These are phyloP conservation scores for Annona squamosa DNA, from an alignment of 164 flowering plant species.

Conservation along the genomic window DNA sequence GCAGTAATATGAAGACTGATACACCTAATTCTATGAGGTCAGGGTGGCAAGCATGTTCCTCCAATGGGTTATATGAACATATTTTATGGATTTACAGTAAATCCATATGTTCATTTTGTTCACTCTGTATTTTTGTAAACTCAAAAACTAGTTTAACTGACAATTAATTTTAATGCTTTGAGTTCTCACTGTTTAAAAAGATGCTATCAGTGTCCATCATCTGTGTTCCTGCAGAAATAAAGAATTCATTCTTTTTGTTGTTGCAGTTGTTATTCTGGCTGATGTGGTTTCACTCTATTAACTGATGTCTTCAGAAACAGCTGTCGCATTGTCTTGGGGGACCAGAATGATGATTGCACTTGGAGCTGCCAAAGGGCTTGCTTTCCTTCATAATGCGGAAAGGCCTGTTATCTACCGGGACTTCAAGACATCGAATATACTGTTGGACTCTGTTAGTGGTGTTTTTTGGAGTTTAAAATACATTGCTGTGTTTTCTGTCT, in stretches of 20 bases:
- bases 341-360: conserved; percentile 96
- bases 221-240: not conserved
- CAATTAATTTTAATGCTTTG: not conserved
- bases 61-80: not conserved
- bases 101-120: no score
- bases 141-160: not conserved
- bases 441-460: conserved; percentile 79
- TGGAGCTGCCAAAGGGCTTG: conserved; percentile 99
- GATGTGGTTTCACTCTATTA: conserved; percentile 26
- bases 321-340: conserved; percentile 83
- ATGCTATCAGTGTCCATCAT: not conserved
- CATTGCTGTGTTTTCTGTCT: not conserved
- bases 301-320: conserved; percentile 64
- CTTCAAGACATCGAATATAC: conserved; percentile 93
- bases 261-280: conserved; percentile 1
- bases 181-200: not conserved
- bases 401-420: conserved; percentile 93
- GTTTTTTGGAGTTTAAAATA: not conserved
- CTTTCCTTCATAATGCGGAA: conserved; percentile 96
- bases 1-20: not conserved
- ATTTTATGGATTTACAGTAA: not conserved
- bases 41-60: not conserved
- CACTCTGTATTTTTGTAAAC: not conserved
- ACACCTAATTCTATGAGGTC: not conserved
- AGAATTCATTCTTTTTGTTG: not conserved